Conservation (phyloP, 2,329 filamentous ascomycete genomes). For the Talaromyces sp. region DNA sequence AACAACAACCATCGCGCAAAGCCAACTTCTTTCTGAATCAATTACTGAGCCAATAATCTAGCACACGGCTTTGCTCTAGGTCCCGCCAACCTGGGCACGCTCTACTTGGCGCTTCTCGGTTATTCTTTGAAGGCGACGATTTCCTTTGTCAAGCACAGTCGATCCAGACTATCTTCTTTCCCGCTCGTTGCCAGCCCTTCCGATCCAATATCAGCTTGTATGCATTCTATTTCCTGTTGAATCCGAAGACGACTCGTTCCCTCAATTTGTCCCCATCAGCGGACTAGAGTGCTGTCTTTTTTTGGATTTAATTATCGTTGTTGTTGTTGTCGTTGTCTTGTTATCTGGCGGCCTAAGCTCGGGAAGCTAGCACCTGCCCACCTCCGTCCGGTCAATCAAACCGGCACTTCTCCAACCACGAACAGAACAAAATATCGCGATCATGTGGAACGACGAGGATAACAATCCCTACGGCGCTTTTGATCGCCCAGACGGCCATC, state of each 20-base stretch:
- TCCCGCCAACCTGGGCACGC: background rate
- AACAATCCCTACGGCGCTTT: conserved; percentile 98
- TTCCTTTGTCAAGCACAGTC: background rate
- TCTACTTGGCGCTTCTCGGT: background rate
- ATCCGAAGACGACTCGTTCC: background rate
- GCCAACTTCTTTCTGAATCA: background rate
- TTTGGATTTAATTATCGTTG: background rate
- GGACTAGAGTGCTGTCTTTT: background rate
- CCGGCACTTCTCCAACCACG: conserved; percentile 4
- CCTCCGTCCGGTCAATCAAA: background rate
- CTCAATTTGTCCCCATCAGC: background rate
- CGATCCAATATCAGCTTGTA: background rate
- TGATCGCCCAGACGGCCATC: conserved; percentile 77
- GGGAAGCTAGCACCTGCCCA: conserved; percentile 3
- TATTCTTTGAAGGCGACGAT: background rate
- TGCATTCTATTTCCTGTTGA: background rate
- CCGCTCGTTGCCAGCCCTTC: background rate
- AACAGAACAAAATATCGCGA: conserved; percentile 25
- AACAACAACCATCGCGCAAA: background rate
- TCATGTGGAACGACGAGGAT: conserved; percentile 99
- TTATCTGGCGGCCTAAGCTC: conserved; percentile 1
- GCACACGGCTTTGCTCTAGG: background rate
- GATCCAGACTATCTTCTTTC: background rate
- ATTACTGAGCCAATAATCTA: background rate
- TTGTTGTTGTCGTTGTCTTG: background rate